These are phyloP conservation scores for Acorus gramineus DNA, from an alignment of 106 monocot species.

Conservation along the genomic window DNA sequence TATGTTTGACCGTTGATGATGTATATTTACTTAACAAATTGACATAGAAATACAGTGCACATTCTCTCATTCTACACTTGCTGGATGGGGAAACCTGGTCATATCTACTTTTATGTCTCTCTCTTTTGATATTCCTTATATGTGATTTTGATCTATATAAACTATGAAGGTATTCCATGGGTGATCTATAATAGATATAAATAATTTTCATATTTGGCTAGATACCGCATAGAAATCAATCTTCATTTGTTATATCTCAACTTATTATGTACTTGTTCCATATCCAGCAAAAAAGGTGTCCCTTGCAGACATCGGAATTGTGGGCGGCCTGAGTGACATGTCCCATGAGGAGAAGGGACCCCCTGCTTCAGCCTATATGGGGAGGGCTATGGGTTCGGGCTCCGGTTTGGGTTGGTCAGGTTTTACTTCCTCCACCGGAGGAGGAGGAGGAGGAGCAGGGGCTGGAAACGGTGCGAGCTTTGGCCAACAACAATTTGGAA, in stretches of 20 bases:
- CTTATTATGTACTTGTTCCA: not conserved
- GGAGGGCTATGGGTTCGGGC: constrained; percentile 31
- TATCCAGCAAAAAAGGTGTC: constrained; percentile 71
- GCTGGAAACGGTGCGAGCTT: not conserved
- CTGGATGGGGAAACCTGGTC: too few relatives aligned
- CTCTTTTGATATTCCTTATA: too few relatives aligned
- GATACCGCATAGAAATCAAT: not conserved
- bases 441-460: constrained; percentile 3
- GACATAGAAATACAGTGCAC: too few relatives aligned
- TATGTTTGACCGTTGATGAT: too few relatives aligned
- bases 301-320: constrained; percentile 71
- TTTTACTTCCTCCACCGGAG: constrained; percentile 21
- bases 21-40: too few relatives aligned
- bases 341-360: constrained; percentile 23
- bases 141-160: too few relatives aligned
- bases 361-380: constrained; percentile 22
- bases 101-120: too few relatives aligned
- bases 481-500: constrained; percentile 20
- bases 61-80: too few relatives aligned
- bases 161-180: too few relatives aligned
- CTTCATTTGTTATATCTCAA: not conserved
- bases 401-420: constrained; percentile 18
- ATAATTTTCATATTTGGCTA: not conserved
- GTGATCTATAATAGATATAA: too few relatives aligned
- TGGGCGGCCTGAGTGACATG: constrained; percentile 45